A percentile compares a stretch with the other conserved stretches of the same genome.
Evolutionary conservation across 2,329 filamentous ascomycete genomes (phyloP).

Genomic region (Pyricularia sp.): DNA sequence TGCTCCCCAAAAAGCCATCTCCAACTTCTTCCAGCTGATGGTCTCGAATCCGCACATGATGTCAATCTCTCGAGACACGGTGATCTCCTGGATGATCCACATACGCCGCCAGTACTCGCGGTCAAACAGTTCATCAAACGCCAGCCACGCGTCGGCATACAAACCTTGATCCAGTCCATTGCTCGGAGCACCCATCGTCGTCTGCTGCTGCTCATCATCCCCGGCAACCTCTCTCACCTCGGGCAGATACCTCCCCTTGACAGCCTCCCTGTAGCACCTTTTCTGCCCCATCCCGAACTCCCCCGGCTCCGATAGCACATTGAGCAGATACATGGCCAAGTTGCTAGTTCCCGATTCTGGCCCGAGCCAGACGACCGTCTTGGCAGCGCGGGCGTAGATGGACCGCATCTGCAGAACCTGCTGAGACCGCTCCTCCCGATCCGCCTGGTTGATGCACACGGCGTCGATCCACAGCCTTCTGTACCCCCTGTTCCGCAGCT

Average conservation of each 20-base stretch:
- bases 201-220: background rate
- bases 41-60: slow-evolving; percentile 7
- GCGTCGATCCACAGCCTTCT: slow-evolving; percentile 9
- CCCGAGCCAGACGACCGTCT: slow-evolving; percentile 7
- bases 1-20: background rate
- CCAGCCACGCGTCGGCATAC: background rate
- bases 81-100: slow-evolving; percentile 12
- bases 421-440: slow-evolving; percentile 6
- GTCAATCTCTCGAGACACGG: slow-evolving; percentile 6
- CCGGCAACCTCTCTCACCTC: background rate
- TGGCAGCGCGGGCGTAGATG: slow-evolving; percentile 8
- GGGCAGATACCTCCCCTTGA: background rate
- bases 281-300: background rate
- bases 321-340: slow-evolving; percentile 1
- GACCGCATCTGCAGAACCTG: slow-evolving; percentile 8
- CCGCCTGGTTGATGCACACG: slow-evolving; percentile 10
- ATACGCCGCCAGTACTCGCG: slow-evolving; percentile 11
- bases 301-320: background rate
- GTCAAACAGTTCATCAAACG: slow-evolving; percentile 7
- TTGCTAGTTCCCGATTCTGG: background rate
- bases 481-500: slow-evolving; percentile 3
- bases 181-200: background rate
- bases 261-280: background rate
- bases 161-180: background rate
- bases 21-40: slow-evolving; percentile 6